Conservation (phyloP, 1,284 basidiomycete species). For the Ceratobasidium theobromae region DNA sequence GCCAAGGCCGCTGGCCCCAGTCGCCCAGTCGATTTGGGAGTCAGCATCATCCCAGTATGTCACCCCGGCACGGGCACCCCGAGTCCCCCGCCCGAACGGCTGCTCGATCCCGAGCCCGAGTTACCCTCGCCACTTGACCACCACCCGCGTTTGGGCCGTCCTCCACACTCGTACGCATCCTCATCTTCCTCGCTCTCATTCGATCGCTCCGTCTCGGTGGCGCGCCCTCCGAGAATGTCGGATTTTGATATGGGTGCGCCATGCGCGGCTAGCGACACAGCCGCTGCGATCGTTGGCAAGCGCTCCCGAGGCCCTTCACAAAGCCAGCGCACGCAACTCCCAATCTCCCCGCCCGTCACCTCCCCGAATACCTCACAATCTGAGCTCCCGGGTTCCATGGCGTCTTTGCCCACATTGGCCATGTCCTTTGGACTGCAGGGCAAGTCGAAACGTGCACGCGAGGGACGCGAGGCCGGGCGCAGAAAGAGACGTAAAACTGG, state of each 20-base stretch:
- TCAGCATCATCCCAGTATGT: slow-evolving; percentile 28
- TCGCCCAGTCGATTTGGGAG: slow-evolving; percentile 6
- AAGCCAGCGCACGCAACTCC: slow-evolving; percentile 14
- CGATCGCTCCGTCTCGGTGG: neutral
- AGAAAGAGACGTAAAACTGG: slow-evolving; percentile 26
- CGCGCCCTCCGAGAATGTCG: too few species aligned
- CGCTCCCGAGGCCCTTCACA: slow-evolving; percentile 19
- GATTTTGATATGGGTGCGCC: slow-evolving; percentile 28
- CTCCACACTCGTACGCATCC: slow-evolving; percentile 6
- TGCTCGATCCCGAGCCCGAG: too few species aligned
- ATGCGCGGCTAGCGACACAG: neutral
- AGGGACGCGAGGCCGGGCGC: slow-evolving; percentile 12
- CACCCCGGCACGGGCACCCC: slow-evolving; percentile 21
- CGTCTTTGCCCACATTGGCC: neutral
- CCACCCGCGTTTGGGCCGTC: slow-evolving; percentile 4
- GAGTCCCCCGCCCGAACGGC: slow-evolving; percentile 12
- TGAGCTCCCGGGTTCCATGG: neutral
- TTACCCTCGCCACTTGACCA: too few species aligned
- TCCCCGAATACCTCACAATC: slow-evolving; percentile 13
- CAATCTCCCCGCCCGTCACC: slow-evolving; percentile 20
- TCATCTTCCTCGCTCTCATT: neutral
- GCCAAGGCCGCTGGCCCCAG: neutral
- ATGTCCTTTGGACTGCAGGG: too few species aligned
- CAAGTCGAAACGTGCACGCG: slow-evolving; percentile 5
- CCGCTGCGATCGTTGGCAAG: slow-evolving; percentile 25